Evolutionary conservation across 2,329 filamentous ascomycete genomes (phyloP).

Genomic region (Calonectria fujianensis): DNA sequence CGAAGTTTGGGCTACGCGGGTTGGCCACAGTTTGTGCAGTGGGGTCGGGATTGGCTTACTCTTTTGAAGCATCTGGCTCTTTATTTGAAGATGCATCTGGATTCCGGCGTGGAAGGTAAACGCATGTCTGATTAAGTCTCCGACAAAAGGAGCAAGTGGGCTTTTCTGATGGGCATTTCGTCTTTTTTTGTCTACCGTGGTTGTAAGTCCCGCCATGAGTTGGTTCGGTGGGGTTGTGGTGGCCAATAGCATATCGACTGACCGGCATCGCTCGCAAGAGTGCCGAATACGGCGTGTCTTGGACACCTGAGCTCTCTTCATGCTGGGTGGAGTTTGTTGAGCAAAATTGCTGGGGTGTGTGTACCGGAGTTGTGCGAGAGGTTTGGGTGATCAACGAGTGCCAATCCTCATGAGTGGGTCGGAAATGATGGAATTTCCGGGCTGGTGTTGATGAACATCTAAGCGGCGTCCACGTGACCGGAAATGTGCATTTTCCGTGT

Average conservation of each 20-base stretch:
- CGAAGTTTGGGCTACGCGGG: no score
- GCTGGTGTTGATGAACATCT: not conserved
- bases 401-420: conserved; percentile 7
- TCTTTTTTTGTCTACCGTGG: conserved; percentile 49
- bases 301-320: not conserved
- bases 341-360: not conserved
- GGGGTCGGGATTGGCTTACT: conserved; percentile 28
- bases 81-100: conserved; percentile 10
- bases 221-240: not conserved
- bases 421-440: conserved; percentile 26
- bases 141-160: conserved; percentile 50
- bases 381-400: not conserved
- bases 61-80: not conserved
- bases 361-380: not conserved
- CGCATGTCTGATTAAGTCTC: conserved; percentile 43
- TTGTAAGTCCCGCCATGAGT: not conserved
- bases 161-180: conserved; percentile 53
- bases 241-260: conserved; percentile 1
- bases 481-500: not conserved
- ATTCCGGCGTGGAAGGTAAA: conserved; percentile 48
- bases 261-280: conserved; percentile 52
- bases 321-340: not conserved
- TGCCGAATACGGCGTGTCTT: conserved; percentile 44
- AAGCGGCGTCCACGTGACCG: not conserved
- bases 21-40: not conserved